Base-by-base conservation (phyloP, 2,329 filamentous ascomycete genomes). In the Sporothrix pallida region DNA sequence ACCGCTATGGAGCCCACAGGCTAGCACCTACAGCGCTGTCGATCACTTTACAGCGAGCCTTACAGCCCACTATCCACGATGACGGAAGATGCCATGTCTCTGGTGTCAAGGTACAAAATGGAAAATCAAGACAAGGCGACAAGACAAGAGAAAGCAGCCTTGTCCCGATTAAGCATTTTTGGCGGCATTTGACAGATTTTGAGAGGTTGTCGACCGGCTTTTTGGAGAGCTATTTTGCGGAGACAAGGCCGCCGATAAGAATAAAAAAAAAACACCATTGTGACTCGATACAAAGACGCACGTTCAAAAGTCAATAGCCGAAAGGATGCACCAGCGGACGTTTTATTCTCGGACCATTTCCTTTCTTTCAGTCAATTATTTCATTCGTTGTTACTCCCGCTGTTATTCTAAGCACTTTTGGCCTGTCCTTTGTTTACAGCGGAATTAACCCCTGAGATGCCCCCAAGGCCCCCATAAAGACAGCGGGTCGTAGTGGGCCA, bases 51-150 rank as follows among this genome's bases (percentile, higher is more conserved):
- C n/a, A 65, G 1, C 12, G 17, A 6, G 1, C 20, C n/a, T 13
- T 8, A 26, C 44, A 13, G 62, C 10, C 42, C 15, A 46, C 10
- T 12, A 17, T 20, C 6, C n/a, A 9, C 42, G 23, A 68, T 52
- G 65, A 68, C 46, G 65, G 46, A 68, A 68, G 65, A 68, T 68
- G 65, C 46, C 65, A 68, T 68, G 42, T 48, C 6, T 65, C 37
- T 65, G 60, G 37, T 65, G 60, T 65, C 37, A 65, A 46, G 10
- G 31, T 37, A 7, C 26, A 3, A 65, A 46, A 31, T 67, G 63
- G 63, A n/a, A 50, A 31, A 50, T 17, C n/a, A 31, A 1, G 26
- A 13, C 23, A 26, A 13, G 12, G 17, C 23, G 31, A 37, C 31
- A 37, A 37, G 31, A 31, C n/a, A 31, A 9, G 26, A 13, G 12